phyloP scores from a whole-genome alignment of 306 rosid species.

The Gastrolobium villosum region DNA sequence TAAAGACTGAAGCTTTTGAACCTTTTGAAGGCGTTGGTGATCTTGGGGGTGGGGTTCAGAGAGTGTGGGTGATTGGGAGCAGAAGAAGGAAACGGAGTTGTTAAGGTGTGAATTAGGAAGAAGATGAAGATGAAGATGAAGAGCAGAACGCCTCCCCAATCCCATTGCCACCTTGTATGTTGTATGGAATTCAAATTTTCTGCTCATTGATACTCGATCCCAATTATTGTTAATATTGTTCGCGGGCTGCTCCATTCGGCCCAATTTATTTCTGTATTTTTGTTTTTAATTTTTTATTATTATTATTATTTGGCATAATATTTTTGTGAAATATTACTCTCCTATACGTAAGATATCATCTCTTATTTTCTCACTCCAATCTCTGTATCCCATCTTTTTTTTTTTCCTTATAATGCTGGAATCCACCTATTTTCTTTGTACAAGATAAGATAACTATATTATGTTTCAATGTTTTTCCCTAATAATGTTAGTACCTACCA shows the following conservation, averaged over 20 bases:
- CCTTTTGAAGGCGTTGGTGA: slow-evolving; percentile 52
- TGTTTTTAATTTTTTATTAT: not conserved
- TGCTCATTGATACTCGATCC: too few species aligned
- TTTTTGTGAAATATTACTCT: too few species aligned
- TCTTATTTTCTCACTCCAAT: too few species aligned
- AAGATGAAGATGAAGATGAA: slow-evolving; percentile 11
- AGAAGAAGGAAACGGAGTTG: slow-evolving; percentile 44
- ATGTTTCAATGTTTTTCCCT: too few species aligned
- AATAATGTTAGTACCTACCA: too few species aligned
- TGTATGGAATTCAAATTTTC: not conserved
- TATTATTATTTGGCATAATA: too few species aligned
- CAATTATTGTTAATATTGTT: not conserved
- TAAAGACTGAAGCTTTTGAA: slow-evolving; percentile 63
- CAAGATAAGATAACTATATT: too few species aligned
- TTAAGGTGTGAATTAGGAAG: slow-evolving; percentile 45
- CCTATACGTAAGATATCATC: too few species aligned
- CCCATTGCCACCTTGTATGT: slow-evolving; percentile 44
- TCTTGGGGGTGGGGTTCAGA: slow-evolving; percentile 18
- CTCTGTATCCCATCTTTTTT: too few species aligned
- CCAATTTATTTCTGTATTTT: not conserved
- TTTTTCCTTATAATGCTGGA: too few species aligned
- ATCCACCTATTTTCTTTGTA: too few species aligned
- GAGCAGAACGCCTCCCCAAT: slow-evolving; percentile 45
- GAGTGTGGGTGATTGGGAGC: slow-evolving; percentile 48
- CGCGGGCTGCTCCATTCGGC: not conserved